Percentiles rank a stretch among this genome's conserved stretches.
Evolutionary conservation across 208 protist species (phyloP).

Genomic region (Acanthamoeba castellanii): DNA sequence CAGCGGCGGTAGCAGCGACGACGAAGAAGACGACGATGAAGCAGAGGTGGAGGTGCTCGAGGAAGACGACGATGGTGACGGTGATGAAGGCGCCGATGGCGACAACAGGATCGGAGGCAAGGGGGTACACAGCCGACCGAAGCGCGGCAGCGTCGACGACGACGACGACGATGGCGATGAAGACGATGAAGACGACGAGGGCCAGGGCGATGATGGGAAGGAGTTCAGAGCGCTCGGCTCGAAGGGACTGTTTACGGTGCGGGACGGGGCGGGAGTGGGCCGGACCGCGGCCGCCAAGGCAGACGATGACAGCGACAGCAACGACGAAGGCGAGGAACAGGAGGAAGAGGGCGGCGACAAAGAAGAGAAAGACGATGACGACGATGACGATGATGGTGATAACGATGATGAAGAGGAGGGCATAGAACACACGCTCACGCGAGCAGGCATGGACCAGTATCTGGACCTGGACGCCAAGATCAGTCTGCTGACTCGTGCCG

Average conservation of each 20-base stretch:
- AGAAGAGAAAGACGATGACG: background rate
- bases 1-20: background rate
- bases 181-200: background rate
- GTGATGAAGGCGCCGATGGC: background rate
- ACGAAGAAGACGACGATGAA: background rate
- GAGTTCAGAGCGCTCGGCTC: background rate
- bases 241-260: background rate
- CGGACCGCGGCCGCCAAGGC: background rate
- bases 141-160: background rate
- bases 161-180: conserved; percentile 37
- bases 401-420: background rate
- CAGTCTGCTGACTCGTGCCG: background rate
- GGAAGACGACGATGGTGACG: background rate
- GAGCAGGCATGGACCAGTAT: conserved; percentile 38
- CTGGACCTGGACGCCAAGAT: conserved; percentile 42
- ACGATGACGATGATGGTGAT: background rate
- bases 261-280: background rate
- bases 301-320: background rate
- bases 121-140: background rate
- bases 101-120: background rate
- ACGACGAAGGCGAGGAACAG: background rate
- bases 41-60: background rate
- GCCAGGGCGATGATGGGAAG: background rate
- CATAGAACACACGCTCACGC: conserved; percentile 7
- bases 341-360: background rate